phyloP scores from a whole-genome alignment of 768 basidiomycete genomes.

The Termitomyces eurrhizus region DNA sequence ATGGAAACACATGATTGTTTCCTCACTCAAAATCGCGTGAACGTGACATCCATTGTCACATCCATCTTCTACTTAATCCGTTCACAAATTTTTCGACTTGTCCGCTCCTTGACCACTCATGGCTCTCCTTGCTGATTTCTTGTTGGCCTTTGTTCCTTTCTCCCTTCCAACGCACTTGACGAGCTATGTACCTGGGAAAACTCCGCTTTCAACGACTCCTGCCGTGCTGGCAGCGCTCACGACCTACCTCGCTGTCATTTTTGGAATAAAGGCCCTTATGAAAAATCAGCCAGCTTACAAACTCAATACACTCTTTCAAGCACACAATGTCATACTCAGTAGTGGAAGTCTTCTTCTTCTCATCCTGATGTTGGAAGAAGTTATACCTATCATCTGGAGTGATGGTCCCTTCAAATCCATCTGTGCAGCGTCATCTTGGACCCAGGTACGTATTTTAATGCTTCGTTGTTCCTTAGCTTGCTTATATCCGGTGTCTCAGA shows the following conservation, averaged over 20 bases:
- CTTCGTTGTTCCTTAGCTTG: constrained; percentile 6
- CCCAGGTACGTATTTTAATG: constrained; percentile 56
- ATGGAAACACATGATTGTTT: constrained; percentile 12
- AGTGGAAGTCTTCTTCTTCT: constrained; percentile 82
- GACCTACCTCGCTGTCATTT: constrained; percentile 86
- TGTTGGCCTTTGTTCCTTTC: constrained; percentile 54
- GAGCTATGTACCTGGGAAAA: constrained; percentile 67
- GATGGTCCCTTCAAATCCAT: constrained; percentile 73
- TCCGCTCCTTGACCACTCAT: constrained; percentile 34
- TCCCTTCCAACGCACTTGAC: constrained; percentile 54
- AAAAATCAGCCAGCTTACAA: constrained; percentile 67
- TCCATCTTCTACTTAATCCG: constrained; percentile 12
- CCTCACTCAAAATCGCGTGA: background rate
- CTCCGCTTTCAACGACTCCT: constrained; percentile 80
- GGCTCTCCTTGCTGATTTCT: constrained; percentile 71
- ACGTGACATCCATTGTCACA: constrained; percentile 15
- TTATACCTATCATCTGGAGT: constrained; percentile 72
- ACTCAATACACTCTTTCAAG: constrained; percentile 81
- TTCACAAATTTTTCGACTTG: constrained; percentile 16
- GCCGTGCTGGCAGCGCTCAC: constrained; percentile 67
- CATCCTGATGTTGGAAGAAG: constrained; percentile 88
- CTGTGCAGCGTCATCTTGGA: constrained; percentile 79
- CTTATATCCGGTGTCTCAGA: constrained; percentile 39
- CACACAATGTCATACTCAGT: constrained; percentile 88
- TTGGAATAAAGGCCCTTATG: constrained; percentile 83